phyloP scores from a whole-genome alignment of 2,329 filamentous ascomycete species.

The Colletotrichum sp. region DNA sequence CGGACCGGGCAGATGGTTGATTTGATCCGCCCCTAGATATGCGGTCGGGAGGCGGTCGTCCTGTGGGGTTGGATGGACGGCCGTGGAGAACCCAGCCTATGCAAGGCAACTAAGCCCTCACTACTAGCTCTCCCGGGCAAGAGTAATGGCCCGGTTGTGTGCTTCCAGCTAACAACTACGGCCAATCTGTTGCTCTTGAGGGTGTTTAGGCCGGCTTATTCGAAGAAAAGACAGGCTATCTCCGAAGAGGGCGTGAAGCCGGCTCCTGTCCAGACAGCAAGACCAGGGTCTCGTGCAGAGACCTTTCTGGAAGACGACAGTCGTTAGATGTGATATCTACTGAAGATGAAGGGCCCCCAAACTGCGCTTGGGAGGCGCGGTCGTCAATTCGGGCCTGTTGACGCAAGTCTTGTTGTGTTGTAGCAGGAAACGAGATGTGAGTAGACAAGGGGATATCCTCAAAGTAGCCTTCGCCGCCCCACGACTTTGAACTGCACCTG shows the following conservation, averaged over 20 bases:
- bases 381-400: background rate
- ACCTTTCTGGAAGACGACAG: slow-evolving; percentile 15
- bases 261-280: background rate
- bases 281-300: slow-evolving; percentile 8
- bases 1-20: slow-evolving; percentile 21
- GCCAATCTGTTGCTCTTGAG: background rate
- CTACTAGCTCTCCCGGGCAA: slow-evolving; percentile 1
- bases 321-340: slow-evolving; percentile 6
- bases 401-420: slow-evolving; percentile 5
- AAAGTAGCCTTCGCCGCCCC: background rate
- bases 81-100: slow-evolving; percentile 18
- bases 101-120: slow-evolving; percentile 5
- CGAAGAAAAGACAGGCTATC: background rate
- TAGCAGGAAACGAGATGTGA: background rate
- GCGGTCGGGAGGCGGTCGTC: slow-evolving; percentile 17
- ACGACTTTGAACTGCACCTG: background rate
- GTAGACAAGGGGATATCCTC: background rate
- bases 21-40: slow-evolving; percentile 20
- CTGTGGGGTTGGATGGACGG: slow-evolving; percentile 18
- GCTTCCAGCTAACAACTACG: background rate
- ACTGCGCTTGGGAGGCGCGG: background rate
- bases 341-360: background rate
- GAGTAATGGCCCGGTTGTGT: background rate
- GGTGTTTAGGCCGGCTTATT: background rate
- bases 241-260: slow-evolving; percentile 6